Conservation (phyloP, 2,329 filamentous ascomycete genomes). For the Hymenoscyphus fraxineus region DNA sequence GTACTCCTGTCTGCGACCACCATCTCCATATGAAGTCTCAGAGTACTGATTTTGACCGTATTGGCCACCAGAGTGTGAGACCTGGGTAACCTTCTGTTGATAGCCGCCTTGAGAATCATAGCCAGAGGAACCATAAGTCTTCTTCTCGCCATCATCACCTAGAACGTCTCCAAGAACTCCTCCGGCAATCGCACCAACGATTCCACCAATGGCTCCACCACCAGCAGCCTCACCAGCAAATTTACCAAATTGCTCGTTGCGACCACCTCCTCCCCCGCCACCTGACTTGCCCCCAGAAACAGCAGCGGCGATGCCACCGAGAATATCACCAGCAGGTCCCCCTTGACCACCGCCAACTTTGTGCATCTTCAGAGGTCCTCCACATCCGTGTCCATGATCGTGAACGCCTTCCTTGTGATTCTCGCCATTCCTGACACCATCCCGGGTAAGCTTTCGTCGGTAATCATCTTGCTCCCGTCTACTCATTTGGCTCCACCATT, state of each 20-base stretch:
- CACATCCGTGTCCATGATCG: conserved; percentile 77
- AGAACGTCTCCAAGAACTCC: conserved; percentile 63
- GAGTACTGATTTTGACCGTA: conserved; percentile 37
- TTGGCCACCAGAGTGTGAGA: conserved; percentile 45
- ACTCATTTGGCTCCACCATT: conserved; percentile 75
- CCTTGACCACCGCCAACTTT: conserved; percentile 59
- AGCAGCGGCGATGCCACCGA: conserved; percentile 54
- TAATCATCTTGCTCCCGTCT: conserved; percentile 62
- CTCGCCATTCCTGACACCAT: conserved; percentile 70
- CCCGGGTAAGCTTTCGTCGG: conserved; percentile 69
- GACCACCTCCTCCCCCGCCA: conserved; percentile 23
- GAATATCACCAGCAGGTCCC: conserved; percentile 53
- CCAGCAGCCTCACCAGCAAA: conserved; percentile 57
- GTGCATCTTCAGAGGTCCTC: conserved; percentile 73
- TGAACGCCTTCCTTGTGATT: conserved; percentile 86
- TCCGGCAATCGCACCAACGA: conserved; percentile 66
- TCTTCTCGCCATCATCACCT: conserved; percentile 46
- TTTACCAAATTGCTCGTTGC: conserved; percentile 23
- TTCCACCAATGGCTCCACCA: conserved; percentile 62
- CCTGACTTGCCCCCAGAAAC: conserved; percentile 30
- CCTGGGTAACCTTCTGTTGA: conserved; percentile 58
- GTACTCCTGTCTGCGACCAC: conserved; percentile 57
- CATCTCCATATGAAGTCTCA: conserved; percentile 55
- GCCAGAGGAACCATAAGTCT: conserved; percentile 49
- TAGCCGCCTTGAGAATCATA: conserved; percentile 59